Evolutionary conservation across 257 asterid genomes (phyloP), one percentile per base, ranked within the genome.

Genomic region (Rauvolfia tetraphylla): DNA sequence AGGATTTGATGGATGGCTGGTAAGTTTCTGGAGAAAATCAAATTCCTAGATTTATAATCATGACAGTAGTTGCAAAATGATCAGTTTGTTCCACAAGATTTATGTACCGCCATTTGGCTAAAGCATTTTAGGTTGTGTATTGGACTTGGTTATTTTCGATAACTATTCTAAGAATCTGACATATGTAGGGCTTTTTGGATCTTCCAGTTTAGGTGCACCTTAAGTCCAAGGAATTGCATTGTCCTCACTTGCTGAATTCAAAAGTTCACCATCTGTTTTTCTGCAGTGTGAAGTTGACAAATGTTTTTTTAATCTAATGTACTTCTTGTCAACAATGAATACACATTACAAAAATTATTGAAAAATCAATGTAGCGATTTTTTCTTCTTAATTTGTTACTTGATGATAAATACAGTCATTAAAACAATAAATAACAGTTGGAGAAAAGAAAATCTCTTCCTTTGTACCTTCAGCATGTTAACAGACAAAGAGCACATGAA

Each of bases 1-100:
- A 65, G 95, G 97, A 78, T 91, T 95, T 81, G 99, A 95, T 88
- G 99, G 99, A 17, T 95, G 99, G 99, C 91, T 95, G 93, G 99
- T 95, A 87, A 83, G 87, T 75, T 69, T 77, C 36, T 72, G 18
- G n/a, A 8, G 57, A 23, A 5, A 68, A 27, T 59, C 73, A 49
- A 67, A 57, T 75, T 36, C 31, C 33, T 27, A 14, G 25, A 38
- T 38, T 29, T 33, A 23, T 10, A 3, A 1, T 53, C 41, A 31
- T 29, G 51, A 46, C 22, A 2, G 23, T 20, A 7, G 58, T 62
- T 11, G 57, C 54, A 46, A 18, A 49, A 46, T 70, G n/a, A 15
- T 73, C 27, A 58, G 42, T 18, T 25, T 20, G 22, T 41, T 27
- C 25, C 59, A 51, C 7, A 54, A 31, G 31, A 22, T 75, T 20